Evolutionary conservation across 2,329 filamentous ascomycete genomes (phyloP), one percentile per base, ranked within the genome.

Genomic region (Ascochyta viciae-villosae): DNA sequence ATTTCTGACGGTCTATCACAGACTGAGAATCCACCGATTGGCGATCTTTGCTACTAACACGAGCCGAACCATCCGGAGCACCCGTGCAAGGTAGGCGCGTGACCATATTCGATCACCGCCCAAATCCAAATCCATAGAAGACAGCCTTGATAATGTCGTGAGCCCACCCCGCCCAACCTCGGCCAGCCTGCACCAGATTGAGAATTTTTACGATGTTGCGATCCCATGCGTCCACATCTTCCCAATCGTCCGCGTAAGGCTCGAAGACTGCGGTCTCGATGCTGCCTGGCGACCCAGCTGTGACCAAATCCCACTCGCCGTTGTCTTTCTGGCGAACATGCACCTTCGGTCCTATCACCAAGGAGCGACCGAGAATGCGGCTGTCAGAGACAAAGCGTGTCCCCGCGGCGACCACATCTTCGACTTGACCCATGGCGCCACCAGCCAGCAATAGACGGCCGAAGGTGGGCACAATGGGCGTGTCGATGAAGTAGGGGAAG

Each of bases 401-500:
- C 0, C 79, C 85, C 3, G 86, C 87, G 58, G 89, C 85, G 2
- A 89, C 80, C 1, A 89, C 87, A 65, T 89, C 85, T 29, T 80
- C 81, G 34, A 82, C 71, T 38, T 78, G 77, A 1, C 83, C 85
- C 59, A 82, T 76, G 2, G 78, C 82, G 3, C 77, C 80, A 13
- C 87, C 88, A 0, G 86, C 83, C 2, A 89, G 77, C 15, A 88
- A 55, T 2, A 82, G 57, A 26, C 83, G 78, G 16, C 78, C 85
- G 1, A 62, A 52, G 1, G 74, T 55, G 0, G 80, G 74, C 4
- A 87, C 69, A 40, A 90, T 81, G n/a, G 85, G 83, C 13, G 85
- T 87, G 63, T 86, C 83, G 64, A 83, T 81, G 70, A 89, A 90
- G 73, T 89, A 90, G 0, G 88, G 88, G 54, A 82, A 83, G n/a